A percentile compares a stretch with the other conserved stretches of the same genome.
These are phyloP conservation scores for Aspergillus ochraceus DNA, from an alignment of 2,329 filamentous ascomycete genomes.

Conservation along the genomic window DNA sequence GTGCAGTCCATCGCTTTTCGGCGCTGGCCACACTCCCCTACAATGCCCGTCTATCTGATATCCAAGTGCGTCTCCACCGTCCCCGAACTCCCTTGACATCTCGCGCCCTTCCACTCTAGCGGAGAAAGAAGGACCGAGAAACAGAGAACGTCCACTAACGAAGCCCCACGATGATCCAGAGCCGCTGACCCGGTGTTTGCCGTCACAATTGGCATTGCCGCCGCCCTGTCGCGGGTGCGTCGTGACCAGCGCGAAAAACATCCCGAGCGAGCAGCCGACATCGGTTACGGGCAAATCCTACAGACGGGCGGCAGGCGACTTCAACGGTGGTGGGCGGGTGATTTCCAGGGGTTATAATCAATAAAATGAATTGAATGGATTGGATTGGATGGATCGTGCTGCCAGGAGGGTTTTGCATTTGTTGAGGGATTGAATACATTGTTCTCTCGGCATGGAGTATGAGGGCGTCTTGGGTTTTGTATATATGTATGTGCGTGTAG, in stretches of 20 bases:
- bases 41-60: conserved; percentile 39
- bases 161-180: conserved; percentile 29
- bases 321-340: conserved; percentile 42
- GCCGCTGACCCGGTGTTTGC: conserved; percentile 57
- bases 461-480: not conserved
- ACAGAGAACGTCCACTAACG: conserved; percentile 6
- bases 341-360: conserved; percentile 31
- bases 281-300: conserved; percentile 31
- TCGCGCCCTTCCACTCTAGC: not conserved
- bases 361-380: not conserved
- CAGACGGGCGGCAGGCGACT: conserved; percentile 32
- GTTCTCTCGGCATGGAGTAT: not conserved
- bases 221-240: conserved; percentile 55
- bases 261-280: conserved; percentile 36
- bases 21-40: not conserved
- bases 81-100: not conserved
- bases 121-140: not conserved
- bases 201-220: conserved; percentile 49
- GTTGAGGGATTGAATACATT: too few relatives aligned
- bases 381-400: not conserved
- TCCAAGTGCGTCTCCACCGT: conserved; percentile 36
- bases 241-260: conserved; percentile 54
- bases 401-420: not conserved
- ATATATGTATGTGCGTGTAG: too few relatives aligned
- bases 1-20: not conserved